Percentiles rank a stretch among this genome's conserved stretches.
These are phyloP conservation scores for Tuber brumale DNA, from an alignment of 495 filamentous ascomycete genomes.

Conservation along the genomic window DNA sequence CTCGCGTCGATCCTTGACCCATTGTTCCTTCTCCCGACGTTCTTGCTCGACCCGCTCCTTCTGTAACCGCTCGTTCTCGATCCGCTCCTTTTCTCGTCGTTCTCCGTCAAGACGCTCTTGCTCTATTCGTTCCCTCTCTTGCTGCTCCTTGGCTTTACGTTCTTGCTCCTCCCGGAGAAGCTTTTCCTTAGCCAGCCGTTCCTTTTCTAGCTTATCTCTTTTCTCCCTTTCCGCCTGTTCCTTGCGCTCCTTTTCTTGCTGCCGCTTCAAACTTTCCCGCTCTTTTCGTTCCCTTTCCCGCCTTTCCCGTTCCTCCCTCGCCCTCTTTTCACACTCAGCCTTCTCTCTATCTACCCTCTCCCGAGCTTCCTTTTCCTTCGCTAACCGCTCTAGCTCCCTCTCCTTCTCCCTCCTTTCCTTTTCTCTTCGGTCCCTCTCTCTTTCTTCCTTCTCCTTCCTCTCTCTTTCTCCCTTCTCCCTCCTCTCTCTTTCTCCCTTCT, in stretches of 20 bases:
- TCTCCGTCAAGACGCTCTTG: slow-evolving; percentile 17
- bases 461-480: slow-evolving; percentile 50
- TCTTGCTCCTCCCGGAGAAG: slow-evolving; percentile 26
- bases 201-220: slow-evolving; percentile 36
- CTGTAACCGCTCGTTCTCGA: slow-evolving; percentile 19
- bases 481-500: too few species aligned
- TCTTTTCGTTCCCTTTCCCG: slow-evolving; percentile 38
- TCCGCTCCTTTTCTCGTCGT: slow-evolving; percentile 28
- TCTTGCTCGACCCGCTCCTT: slow-evolving; percentile 22
- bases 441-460: slow-evolving; percentile 45
- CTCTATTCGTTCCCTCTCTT: slow-evolving; percentile 27
- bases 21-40: slow-evolving; percentile 48
- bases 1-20: slow-evolving; percentile 50
- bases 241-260: slow-evolving; percentile 44
- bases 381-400: slow-evolving; percentile 8
- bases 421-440: slow-evolving; percentile 39
- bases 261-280: slow-evolving; percentile 40
- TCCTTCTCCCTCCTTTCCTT: slow-evolving; percentile 16
- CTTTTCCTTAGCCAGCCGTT: slow-evolving; percentile 18
- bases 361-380: slow-evolving; percentile 45
- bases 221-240: slow-evolving; percentile 32
- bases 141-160: slow-evolving; percentile 16
- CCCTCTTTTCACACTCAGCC: slow-evolving; percentile 14
- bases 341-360: slow-evolving; percentile 39
- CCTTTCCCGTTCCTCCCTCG: slow-evolving; percentile 20